Evolutionary conservation across 176 grass and related monocot species (phyloP), one percentile per base, ranked within the genome.

Genomic region (Juncus effusus): DNA sequence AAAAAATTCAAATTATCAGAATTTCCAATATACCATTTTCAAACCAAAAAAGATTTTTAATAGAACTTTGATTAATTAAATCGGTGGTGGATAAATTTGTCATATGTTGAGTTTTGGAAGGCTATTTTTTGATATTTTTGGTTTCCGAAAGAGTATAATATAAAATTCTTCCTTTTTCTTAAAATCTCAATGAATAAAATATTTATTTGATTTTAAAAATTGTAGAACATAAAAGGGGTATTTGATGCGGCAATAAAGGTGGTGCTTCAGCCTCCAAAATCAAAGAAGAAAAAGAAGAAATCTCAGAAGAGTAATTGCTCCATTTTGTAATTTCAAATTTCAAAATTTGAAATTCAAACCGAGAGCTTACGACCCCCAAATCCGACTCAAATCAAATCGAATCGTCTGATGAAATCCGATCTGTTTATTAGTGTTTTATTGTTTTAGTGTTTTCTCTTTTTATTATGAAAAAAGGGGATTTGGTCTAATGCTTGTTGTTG

Each of bases 191-290:
- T 9, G 14, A 59, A 3, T 14, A 59, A 16, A 59, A 16, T 28
- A 16, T 13, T 59, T 19, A 6, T 8, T 59, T 28, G 12, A 59
- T 7, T 59, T 47, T 47, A 6, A 47, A 45, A 47, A 47, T 7
- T 58, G 28, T 71, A 97, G 94, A 99, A 99, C 75, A 53, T 99
- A 44, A 99, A 99, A 72, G 76, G 79, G 36, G 78, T 99, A 19
- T 99, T 99, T 2, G 94, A 99, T 72, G 84, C 88, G 1, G 89
- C 94, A 37, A 99, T 99, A 54, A 99, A 93, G 66, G 94, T 90
- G 60, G 89, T 99, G 71, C 94, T 99, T 65, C 94, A 99, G 51
- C 94, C 94, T 2, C 85, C 89, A 11, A 70, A 84, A 51, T 82
- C 78, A 13, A 93, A 87, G 76, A 84, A 99, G 80, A 66, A 89